These are phyloP conservation scores for Cryptosporidium tyzzeri DNA, from an alignment of 169 alveolate species.

Conservation along the genomic window DNA sequence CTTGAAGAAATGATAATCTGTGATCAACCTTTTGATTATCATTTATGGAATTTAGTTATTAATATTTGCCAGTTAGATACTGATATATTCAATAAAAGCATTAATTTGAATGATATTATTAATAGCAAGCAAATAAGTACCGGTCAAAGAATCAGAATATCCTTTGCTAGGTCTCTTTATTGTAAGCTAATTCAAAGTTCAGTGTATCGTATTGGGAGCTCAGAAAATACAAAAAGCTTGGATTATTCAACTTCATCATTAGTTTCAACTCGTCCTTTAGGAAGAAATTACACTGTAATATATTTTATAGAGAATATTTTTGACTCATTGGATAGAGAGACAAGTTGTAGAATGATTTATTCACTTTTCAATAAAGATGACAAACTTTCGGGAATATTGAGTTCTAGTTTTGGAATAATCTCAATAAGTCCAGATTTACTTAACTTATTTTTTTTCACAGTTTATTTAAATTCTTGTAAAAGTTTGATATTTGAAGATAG, in stretches of 20 bases:
- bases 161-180: constrained; percentile 61
- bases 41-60: constrained; percentile 33
- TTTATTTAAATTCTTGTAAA: constrained; percentile 8
- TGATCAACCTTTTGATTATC: constrained; percentile 30
- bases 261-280: not conserved
- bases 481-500: not conserved
- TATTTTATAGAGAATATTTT: constrained; percentile 50
- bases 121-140: constrained; percentile 53
- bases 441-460: constrained; percentile 22
- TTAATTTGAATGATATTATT: constrained; percentile 11
- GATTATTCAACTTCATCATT: not conserved
- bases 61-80: constrained; percentile 6
- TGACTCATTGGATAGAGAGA: constrained; percentile 23
- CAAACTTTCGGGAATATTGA: not conserved
- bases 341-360: constrained; percentile 23
- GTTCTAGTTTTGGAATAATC: constrained; percentile 46
- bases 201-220: not conserved
- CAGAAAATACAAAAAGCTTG: not conserved
- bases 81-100: constrained; percentile 24
- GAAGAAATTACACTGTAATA: constrained; percentile 9
- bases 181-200: not conserved
- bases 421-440: constrained; percentile 12
- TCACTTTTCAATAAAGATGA: constrained; percentile 21
- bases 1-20: constrained; percentile 39
- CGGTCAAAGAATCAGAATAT: constrained; percentile 58